A percentile compares a stretch with the other conserved stretches of the same genome.
These are phyloP conservation scores for Groenewaldozyma sp. DNA, from an alignment of 1,139 yeast genomes.

Conservation along the genomic window DNA sequence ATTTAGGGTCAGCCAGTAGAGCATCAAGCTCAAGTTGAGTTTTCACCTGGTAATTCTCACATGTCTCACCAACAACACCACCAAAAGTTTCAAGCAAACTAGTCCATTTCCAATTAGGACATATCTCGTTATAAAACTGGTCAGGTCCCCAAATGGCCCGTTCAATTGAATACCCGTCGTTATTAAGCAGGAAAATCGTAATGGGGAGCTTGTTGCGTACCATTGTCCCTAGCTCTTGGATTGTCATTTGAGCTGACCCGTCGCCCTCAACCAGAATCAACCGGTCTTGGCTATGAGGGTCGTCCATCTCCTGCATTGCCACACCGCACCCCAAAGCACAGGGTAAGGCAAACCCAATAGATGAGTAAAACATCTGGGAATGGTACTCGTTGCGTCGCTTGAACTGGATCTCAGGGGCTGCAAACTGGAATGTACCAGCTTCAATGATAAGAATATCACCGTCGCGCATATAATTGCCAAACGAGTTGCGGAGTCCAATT, in stretches of 20 bases:
- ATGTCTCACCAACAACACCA: conserved; percentile 34
- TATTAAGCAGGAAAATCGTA: conserved; percentile 62
- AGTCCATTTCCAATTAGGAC: conserved; percentile 73
- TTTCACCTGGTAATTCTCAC: conserved; percentile 30
- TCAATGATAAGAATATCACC: conserved; percentile 64
- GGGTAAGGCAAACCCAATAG: conserved; percentile 82
- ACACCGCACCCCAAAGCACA: conserved; percentile 72
- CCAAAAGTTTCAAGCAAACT: conserved; percentile 60
- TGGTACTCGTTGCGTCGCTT: conserved; percentile 30
- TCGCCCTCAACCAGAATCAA: conserved; percentile 74
- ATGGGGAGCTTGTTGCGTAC: conserved; percentile 53
- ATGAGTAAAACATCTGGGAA: conserved; percentile 65
- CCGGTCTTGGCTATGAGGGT: conserved; percentile 37
- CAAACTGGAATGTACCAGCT: conserved; percentile 72
- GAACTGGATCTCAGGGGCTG: conserved; percentile 24
- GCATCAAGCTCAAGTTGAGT: conserved; percentile 31
- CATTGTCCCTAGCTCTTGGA: conserved; percentile 61
- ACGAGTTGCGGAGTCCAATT: conserved; percentile 25
- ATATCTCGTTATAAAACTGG: conserved; percentile 69
- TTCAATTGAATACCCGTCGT: conserved; percentile 82
- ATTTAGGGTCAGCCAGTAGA: conserved; percentile 31
- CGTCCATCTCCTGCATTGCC: conserved; percentile 46
- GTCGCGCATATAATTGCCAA: conserved; percentile 37
- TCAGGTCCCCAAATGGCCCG: conserved; percentile 72
- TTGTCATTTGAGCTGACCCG: conserved; percentile 87